Percentiles rank a stretch among this genome's conserved stretches.
These are phyloP conservation scores for Moesziomyces antarcticus DNA, from an alignment of 1,284 basidiomycete species.

Conservation along the genomic window DNA sequence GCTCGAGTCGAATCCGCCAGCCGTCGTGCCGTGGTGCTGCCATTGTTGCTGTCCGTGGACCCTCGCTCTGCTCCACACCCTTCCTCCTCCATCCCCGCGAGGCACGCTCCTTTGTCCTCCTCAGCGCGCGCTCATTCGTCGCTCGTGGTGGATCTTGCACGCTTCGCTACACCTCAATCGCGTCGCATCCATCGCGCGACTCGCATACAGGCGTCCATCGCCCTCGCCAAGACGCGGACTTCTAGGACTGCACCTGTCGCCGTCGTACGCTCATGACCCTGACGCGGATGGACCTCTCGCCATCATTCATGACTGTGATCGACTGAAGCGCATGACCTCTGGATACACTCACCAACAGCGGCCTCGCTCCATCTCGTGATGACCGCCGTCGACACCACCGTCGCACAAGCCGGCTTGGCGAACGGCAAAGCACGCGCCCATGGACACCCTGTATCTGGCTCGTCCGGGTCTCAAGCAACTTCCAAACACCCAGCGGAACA, in stretches of 20 bases:
- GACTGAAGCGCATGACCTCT: slow-evolving; percentile 7
- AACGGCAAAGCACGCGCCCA: neutral
- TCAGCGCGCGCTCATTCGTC: neutral
- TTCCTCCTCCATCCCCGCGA: no score
- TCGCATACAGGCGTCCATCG: neutral
- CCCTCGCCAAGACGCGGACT: neutral
- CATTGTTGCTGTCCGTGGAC: no score
- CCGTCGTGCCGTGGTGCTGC: no score
- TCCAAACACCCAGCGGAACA: slow-evolving; percentile 15
- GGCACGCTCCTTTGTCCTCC: no score
- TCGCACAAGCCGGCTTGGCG: slow-evolving; percentile 3
- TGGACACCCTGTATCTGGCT: slow-evolving; percentile 14
- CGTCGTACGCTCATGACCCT: neutral
- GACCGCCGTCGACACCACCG: slow-evolving; percentile 12
- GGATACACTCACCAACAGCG: neutral
- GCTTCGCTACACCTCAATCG: neutral
- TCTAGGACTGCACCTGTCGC: neutral
- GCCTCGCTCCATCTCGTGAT: slow-evolving; percentile 5
- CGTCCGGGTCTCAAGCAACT: slow-evolving; percentile 21
- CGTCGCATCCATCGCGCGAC: slow-evolving; percentile 1
- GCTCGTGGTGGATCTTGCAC: neutral
- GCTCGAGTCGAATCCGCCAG: no score
- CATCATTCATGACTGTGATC: neutral
- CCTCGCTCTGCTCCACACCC: no score
- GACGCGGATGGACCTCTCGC: neutral